These are phyloP conservation scores for Solanum boliviense DNA, from an alignment of 257 asterid genomes.

Conservation along the genomic window DNA sequence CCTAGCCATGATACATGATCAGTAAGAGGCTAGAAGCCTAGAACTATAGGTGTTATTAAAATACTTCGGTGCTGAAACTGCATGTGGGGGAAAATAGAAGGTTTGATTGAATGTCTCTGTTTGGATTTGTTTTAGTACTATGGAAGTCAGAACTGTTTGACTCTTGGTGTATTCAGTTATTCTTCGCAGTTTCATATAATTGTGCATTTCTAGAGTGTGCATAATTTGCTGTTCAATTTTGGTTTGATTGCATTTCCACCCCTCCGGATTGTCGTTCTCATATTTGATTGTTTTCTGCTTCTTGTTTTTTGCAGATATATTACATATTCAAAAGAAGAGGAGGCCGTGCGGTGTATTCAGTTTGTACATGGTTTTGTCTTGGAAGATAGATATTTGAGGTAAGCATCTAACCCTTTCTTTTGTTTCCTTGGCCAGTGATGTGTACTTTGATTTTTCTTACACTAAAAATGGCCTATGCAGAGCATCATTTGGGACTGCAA, in stretches of 20 bases:
- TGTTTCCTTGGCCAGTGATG: not conserved
- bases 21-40: not conserved
- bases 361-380: slow-evolving; percentile 84
- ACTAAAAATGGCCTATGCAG: slow-evolving; percentile 34
- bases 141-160: not conserved
- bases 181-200: not conserved
- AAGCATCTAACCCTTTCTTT: slow-evolving; percentile 18
- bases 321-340: slow-evolving; percentile 86
- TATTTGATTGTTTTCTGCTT: not conserved
- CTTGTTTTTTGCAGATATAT: slow-evolving; percentile 51
- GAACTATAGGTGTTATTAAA: not conserved
- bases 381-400: slow-evolving; percentile 85
- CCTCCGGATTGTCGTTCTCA: not conserved
- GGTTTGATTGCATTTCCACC: not conserved
- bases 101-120: not conserved
- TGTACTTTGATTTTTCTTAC: not conserved
- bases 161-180: not conserved
- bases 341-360: slow-evolving; percentile 84
- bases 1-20: not conserved
- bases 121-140: not conserved
- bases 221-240: not conserved
- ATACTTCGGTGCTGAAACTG: not conserved
- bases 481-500: slow-evolving; percentile 99
- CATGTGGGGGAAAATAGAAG: not conserved
- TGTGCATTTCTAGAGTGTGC: not conserved